A percentile compares a stretch with the other conserved stretches of the same genome.
phyloP scores from a whole-genome alignment of 108 stramenopile genomes.

The Fistulifera pelliculosa region DNA sequence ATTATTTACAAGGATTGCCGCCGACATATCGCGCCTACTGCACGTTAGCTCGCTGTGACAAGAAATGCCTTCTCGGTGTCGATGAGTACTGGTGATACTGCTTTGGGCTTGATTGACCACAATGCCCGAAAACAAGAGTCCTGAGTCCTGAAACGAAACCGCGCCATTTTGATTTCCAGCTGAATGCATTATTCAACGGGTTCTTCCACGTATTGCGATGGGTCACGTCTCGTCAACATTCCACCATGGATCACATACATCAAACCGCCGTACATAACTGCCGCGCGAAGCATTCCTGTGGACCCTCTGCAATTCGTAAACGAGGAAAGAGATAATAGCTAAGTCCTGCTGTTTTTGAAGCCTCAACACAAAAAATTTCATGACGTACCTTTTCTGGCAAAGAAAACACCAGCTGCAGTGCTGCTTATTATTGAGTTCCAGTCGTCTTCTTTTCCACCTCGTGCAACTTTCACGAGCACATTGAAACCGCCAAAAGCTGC shows the following conservation, averaged over 20 bases:
- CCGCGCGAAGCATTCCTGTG: constrained; percentile 64
- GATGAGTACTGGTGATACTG: too few relatives aligned
- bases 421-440: constrained; percentile 61
- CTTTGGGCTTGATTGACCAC: too few relatives aligned
- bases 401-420: constrained; percentile 63
- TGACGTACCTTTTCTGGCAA: constrained; percentile 47
- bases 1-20: too few relatives aligned
- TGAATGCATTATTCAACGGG: background rate
- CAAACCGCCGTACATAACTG: constrained; percentile 61
- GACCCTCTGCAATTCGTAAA: constrained; percentile 30
- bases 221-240: background rate
- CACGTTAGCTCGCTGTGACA: too few relatives aligned
- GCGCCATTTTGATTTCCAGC: too few relatives aligned
- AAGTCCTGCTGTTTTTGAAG: background rate
- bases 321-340: background rate
- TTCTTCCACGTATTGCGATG: background rate
- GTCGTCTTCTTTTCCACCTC: constrained; percentile 52
- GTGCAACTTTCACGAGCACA: constrained; percentile 28
- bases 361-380: background rate
- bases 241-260: constrained; percentile 5
- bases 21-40: too few relatives aligned
- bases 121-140: too few relatives aligned
- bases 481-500: constrained; percentile 64
- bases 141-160: too few relatives aligned
- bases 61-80: too few relatives aligned